A percentile compares a stretch with the other conserved stretches of the same genome.
Conservation (phyloP, 2,329 filamentous ascomycete species). For the Acrodontium crateriforme region DNA sequence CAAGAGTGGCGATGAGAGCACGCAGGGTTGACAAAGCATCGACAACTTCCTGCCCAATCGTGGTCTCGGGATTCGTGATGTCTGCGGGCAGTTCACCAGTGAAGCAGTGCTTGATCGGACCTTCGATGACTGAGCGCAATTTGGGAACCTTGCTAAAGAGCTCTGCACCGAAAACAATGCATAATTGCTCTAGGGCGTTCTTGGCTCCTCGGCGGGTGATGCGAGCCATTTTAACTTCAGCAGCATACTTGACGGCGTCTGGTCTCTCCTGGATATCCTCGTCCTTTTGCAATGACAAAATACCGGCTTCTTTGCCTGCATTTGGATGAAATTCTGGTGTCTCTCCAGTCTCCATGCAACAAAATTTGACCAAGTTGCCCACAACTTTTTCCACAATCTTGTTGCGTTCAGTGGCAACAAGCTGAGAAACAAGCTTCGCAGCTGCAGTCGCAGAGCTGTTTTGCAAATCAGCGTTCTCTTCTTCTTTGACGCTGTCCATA, state of each 20-base stretch:
- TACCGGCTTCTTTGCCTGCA: constrained; percentile 60
- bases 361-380: constrained; percentile 90
- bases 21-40: constrained; percentile 88
- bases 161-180: constrained; percentile 60
- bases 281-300: constrained; percentile 90
- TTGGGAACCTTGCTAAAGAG: constrained; percentile 78
- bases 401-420: constrained; percentile 64
- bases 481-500: constrained; percentile 95
- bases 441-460: constrained; percentile 74
- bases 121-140: constrained; percentile 65
- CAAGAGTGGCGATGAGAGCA: constrained; percentile 81
- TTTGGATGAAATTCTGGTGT: constrained; percentile 90
- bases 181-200: constrained; percentile 80
- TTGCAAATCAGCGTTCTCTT: constrained; percentile 83
- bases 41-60: constrained; percentile 80
- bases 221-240: constrained; percentile 74
- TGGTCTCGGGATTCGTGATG: constrained; percentile 57
- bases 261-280: constrained; percentile 88
- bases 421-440: constrained; percentile 70
- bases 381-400: constrained; percentile 93
- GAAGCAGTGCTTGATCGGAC: constrained; percentile 64
- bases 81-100: constrained; percentile 52
- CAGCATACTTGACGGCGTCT: constrained; percentile 79
- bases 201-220: constrained; percentile 89
- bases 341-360: constrained; percentile 92